These are phyloP conservation scores for Aspergillus affinis DNA, from an alignment of 495 filamentous ascomycete species.

Conservation along the genomic window DNA sequence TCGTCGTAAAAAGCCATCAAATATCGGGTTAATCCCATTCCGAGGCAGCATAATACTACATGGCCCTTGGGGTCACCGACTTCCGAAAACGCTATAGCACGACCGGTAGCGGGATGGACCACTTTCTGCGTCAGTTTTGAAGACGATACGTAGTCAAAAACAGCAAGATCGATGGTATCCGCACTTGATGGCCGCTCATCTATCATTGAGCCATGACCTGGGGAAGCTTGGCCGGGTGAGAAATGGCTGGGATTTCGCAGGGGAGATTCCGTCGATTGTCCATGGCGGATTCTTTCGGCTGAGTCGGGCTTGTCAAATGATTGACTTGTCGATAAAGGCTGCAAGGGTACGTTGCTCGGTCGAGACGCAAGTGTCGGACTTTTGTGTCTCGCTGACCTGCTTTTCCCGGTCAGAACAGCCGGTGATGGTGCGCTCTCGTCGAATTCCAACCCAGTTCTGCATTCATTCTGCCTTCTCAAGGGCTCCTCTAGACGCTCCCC, in stretches of 20 bases:
- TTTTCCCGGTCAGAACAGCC: conserved; percentile 53
- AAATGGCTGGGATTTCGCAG: conserved; percentile 41
- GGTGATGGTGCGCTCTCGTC: conserved; percentile 72
- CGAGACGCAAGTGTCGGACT: conserved; percentile 44
- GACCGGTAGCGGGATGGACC: conserved; percentile 76
- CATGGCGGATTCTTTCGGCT: conserved; percentile 33
- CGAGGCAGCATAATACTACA: conserved; percentile 94
- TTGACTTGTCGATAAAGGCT: conserved; percentile 34
- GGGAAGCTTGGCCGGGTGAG: conserved; percentile 35
- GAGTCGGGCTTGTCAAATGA: conserved; percentile 39
- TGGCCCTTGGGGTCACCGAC: conserved; percentile 91
- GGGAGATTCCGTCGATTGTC: conserved; percentile 41
- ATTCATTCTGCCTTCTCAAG: background rate
- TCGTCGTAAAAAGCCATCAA: conserved; percentile 98
- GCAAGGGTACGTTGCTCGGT: conserved; percentile 43
- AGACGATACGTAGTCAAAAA: conserved; percentile 80
- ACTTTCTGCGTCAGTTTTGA: conserved; percentile 86
- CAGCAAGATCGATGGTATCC: conserved; percentile 86
- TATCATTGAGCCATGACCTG: conserved; percentile 28
- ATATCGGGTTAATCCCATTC: conserved; percentile 96
- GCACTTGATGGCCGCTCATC: conserved; percentile 66
- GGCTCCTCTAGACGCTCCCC: conserved; percentile 12
- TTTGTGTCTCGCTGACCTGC: conserved; percentile 50
- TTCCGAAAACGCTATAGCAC: conserved; percentile 92
- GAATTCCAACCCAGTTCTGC: conserved; percentile 11